Conservation (phyloP, 169 alveolate species). For the Cytauxzoon felis region DNA sequence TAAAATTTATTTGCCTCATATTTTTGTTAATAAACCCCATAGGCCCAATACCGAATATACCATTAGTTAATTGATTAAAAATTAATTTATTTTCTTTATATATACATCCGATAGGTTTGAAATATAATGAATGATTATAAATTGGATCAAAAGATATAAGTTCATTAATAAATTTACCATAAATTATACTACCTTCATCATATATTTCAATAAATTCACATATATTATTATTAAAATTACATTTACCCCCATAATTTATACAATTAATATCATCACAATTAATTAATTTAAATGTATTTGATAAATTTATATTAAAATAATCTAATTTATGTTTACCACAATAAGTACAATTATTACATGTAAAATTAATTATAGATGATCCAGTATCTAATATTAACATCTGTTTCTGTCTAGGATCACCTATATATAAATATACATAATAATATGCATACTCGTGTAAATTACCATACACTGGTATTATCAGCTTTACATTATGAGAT, state of each 20-base stretch:
- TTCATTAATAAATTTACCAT: slow-evolving; percentile 63
- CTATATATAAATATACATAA: slow-evolving; percentile 57
- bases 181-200: slow-evolving; percentile 64
- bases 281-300: slow-evolving; percentile 53
- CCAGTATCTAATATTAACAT: slow-evolving; percentile 74
- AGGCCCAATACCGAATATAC: slow-evolving; percentile 68
- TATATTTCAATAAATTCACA: slow-evolving; percentile 63
- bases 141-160: slow-evolving; percentile 27
- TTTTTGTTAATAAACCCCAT: slow-evolving; percentile 33
- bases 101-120: slow-evolving; percentile 61
- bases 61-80: slow-evolving; percentile 67
- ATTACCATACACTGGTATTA: slow-evolving; percentile 59
- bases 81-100: slow-evolving; percentile 62
- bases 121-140: not conserved
- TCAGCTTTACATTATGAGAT: no score
- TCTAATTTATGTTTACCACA: slow-evolving; percentile 67
- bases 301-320: slow-evolving; percentile 40
- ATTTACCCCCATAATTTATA: slow-evolving; percentile 21
- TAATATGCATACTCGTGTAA: slow-evolving; percentile 71
- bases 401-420: slow-evolving; percentile 64
- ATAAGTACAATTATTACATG: slow-evolving; percentile 49
- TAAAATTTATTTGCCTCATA: slow-evolving; percentile 15
- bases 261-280: slow-evolving; percentile 45
- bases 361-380: slow-evolving; percentile 59
- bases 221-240: slow-evolving; percentile 13